Base-by-base conservation (phyloP, 2,329 filamentous ascomycete genomes). In the Trichophyton schoenleinii region DNA sequence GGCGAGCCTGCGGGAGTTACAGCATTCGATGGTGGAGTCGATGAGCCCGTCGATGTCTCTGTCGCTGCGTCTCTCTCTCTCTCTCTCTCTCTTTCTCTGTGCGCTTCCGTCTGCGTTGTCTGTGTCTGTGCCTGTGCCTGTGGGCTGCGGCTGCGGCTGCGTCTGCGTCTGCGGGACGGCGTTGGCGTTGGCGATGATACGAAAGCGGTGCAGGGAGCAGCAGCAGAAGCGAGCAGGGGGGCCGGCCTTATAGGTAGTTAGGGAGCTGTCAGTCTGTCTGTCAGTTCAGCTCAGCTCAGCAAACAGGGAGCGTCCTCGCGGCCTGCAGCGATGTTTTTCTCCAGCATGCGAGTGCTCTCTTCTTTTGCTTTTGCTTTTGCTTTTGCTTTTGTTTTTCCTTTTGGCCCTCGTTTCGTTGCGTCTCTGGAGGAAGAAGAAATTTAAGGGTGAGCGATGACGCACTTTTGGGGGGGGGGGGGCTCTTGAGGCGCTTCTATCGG, bases 401-500 rank as follows among this genome's bases (percentile, higher is more conserved):
- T n/a, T 9, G 6, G 4, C n/a, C n/a, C 41, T 44, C n/a, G n/a
- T n/a, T 44, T 38, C 34, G 8, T 38, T 38, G 8, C 41, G 18
- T 59, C 28, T 42, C 13, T 25, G 9, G 57, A 13, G 3, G 20
- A 28, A 18, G 18, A 59, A 48, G 41, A 59, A 62, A 58, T 58
- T 38, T 59, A 62, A 57, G 59, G 59, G 61, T 53, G 52, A 60
- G 15, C n/a, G 60, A 66, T 66, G 65, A 65, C 65, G 64, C 65
- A 64, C 58, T 64, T 64, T 15, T 1, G 11, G 11, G 38, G 38
- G 62, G 61, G 8, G 34, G 22, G 22, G 22, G 22, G 34, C 34
- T 38, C 11, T 38, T 38, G 3, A 3, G 9, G 8, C 11, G 34
- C 9, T 13, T 38, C 34, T 38, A 38, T 38, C 34, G 2, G 11